Evolutionary conservation across 768 basidiomycete genomes (phyloP), one percentile per base, ranked within the genome.

Genomic region (Favolaschia claudopus): DNA sequence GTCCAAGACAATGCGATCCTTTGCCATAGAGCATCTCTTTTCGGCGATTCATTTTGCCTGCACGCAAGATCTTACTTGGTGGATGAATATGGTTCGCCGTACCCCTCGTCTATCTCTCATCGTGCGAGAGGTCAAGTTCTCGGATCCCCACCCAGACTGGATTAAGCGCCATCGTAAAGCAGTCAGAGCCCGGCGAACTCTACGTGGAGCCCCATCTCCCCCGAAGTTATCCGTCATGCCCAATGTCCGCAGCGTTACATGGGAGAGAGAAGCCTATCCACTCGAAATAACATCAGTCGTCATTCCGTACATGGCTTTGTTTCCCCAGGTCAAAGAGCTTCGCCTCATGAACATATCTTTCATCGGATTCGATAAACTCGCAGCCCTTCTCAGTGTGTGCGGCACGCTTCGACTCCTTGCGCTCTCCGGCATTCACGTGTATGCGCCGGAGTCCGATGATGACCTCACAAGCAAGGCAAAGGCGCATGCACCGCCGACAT

Each of bases 41-140:
- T 50, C 62, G 3, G 3, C 13, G 6, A 27, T 59, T 9, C 52
- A 39, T 19, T 63, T 59, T 19, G 25, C 40, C 9, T 51, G 46
- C 28, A 29, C 28, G 9, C 47, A 58, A 31, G 62, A 63, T 27
- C 38, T 63, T 10, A 5, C 29, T 6, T 38, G 20, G 3, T 63
- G 62, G 62, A 25, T 40, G 10, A 34, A 19, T 25, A 58, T 63
- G 46, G 22, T 55, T 25, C 27, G 12, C 7, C 29, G 47, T 15
- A 57, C 52, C 20, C 62, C 57, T 28, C 7, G n/a, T 13, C 42
- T 59, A 17, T 14, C 8, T 12, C 32, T 14, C 22, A n/a, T 45
- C 32, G 62, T 59, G 7, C 28, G 37, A n/a, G 46, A 17, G 36
- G 46, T 63, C 29, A 55, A 51, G 19, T 37, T 63, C 37, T 39